Evolutionary conservation across 2,329 filamentous ascomycete genomes (phyloP).

Genomic region (Apiospora hydei): DNA sequence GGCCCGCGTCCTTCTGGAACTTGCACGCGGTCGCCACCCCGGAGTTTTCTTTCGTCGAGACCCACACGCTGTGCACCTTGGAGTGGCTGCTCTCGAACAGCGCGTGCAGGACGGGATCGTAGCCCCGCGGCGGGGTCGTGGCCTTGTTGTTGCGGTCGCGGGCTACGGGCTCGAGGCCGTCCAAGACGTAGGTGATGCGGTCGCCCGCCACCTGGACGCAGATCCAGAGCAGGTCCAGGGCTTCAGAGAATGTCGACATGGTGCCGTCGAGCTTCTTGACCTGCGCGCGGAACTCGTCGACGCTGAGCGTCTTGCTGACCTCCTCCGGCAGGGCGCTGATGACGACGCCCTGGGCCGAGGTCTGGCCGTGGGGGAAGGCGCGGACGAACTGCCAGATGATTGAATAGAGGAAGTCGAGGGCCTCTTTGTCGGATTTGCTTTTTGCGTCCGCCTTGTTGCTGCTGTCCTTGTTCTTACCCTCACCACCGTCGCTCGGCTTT

Average conservation of each 20-base stretch:
- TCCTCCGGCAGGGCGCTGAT: not conserved
- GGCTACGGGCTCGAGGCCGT: not conserved
- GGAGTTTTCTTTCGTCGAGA: not conserved
- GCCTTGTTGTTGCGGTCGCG: not conserved
- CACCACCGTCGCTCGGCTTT: rapidly evolving
- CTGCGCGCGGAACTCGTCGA: not conserved
- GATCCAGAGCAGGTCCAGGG: not conserved
- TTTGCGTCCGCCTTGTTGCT: not conserved
- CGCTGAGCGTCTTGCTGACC: not conserved
- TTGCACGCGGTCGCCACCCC: not conserved
- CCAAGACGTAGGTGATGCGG: not conserved
- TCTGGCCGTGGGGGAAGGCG: not conserved
- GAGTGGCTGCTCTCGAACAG: not conserved
- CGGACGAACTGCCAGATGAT: constrained; percentile 1
- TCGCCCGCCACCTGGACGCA: not conserved
- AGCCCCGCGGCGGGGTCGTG: not conserved
- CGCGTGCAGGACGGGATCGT: not conserved
- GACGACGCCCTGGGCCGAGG: not conserved
- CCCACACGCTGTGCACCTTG: not conserved
- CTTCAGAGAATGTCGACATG: not conserved
- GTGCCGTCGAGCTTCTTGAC: not conserved
- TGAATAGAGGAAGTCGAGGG: not conserved
- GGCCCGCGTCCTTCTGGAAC: not conserved
- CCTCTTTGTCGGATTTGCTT: not conserved
- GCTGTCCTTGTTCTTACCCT: no score